Evolutionary conservation across 2,329 filamentous ascomycete species (phyloP), one percentile per base, ranked within the genome.

Genomic region (Colletotrichum eleusines): DNA sequence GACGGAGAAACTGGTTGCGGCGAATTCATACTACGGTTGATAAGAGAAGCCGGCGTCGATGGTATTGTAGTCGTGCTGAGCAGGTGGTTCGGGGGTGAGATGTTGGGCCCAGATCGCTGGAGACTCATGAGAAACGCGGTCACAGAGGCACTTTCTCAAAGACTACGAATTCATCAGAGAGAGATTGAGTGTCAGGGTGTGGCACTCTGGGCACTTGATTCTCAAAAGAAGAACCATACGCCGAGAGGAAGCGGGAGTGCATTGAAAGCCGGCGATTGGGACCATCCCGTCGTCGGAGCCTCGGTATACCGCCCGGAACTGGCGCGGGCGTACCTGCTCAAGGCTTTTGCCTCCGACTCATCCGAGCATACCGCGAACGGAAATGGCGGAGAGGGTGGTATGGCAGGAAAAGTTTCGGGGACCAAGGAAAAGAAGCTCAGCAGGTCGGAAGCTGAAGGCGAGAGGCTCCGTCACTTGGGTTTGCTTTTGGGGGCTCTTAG

Each of bases 251-350:
- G 31, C 11, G 31, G 33, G 14, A 50, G 23, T 23, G 31, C 2
- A 23, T n/a, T 38, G 6, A 51, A 75, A 58, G 61, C 76, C 66
- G 33, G 73, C 67, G 57, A 69, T 6, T 75, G 77, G 51, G 76
- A 77, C 44, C 81, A 79, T 0, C 76, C 77, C 1, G 80, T 82
- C 7, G 78, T 84, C 5, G 87, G 88, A 1, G 88, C 96, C 80
- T 90, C 92, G 1, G 92, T 95, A 31, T 90, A 94, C 76, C 89
- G 89, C 23, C 91, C 94, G 1, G 90, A 95, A 76, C 87, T 87
- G 6, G 93, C 94, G 14, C 82, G 85, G 63, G 82, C 83, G 59
- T 91, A 90, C 75, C 82, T 90, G 40, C 77, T 89, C 23, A 87
- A 83, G 74, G 88, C 86, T 67, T 94, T 94, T 78, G 84, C 85